A percentile compares a stretch with the other conserved stretches of the same genome.
phyloP scores from a whole-genome alignment of 257 asterid species.

The Datura wrightii region DNA sequence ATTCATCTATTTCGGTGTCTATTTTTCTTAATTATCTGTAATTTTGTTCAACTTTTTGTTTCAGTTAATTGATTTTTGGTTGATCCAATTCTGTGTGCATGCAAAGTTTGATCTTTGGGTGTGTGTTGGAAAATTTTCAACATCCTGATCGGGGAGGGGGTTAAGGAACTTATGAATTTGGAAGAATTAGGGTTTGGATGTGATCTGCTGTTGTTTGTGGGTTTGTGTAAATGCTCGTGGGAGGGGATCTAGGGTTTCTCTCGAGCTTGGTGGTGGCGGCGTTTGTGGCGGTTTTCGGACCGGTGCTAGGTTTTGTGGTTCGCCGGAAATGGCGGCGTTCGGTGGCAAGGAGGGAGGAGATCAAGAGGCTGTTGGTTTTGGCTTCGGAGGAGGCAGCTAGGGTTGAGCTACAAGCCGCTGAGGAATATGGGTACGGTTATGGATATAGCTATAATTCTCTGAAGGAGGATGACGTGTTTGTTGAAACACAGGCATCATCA shows the following conservation, averaged over 20 bases:
- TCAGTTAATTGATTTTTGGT: not conserved
- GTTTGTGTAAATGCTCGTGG: slow-evolving; percentile 68
- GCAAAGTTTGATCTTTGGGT: not conserved
- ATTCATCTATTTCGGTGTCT: not conserved
- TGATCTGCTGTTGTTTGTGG: slow-evolving; percentile 35
- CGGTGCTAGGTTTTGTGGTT: slow-evolving; percentile 53
- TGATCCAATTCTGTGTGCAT: not conserved
- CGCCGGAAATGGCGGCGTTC: slow-evolving; percentile 69
- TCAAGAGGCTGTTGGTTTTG: slow-evolving; percentile 61
- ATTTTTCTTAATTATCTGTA: no score
- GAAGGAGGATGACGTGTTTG: slow-evolving; percentile 36
- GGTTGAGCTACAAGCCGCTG: slow-evolving; percentile 61
- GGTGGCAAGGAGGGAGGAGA: slow-evolving; percentile 68
- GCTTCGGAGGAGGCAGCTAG: slow-evolving; percentile 78
- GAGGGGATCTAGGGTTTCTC: slow-evolving; percentile 64
- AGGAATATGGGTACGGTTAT: slow-evolving; percentile 36
- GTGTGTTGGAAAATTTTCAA: slow-evolving; percentile 16
- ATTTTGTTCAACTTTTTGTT: no score
- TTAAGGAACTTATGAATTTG: slow-evolving; percentile 38
- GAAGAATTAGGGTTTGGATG: slow-evolving; percentile 56
- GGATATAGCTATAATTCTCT: slow-evolving; percentile 36
- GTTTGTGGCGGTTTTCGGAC: slow-evolving; percentile 46
- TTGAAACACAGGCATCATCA: slow-evolving; percentile 34
- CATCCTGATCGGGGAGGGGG: not conserved
- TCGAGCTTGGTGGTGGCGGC: slow-evolving; percentile 47